Percentiles rank a stretch among this genome's conserved stretches.
These are phyloP conservation scores for Licmophora abbreviata DNA, from an alignment of 108 stramenopile genomes.

Conservation along the genomic window DNA sequence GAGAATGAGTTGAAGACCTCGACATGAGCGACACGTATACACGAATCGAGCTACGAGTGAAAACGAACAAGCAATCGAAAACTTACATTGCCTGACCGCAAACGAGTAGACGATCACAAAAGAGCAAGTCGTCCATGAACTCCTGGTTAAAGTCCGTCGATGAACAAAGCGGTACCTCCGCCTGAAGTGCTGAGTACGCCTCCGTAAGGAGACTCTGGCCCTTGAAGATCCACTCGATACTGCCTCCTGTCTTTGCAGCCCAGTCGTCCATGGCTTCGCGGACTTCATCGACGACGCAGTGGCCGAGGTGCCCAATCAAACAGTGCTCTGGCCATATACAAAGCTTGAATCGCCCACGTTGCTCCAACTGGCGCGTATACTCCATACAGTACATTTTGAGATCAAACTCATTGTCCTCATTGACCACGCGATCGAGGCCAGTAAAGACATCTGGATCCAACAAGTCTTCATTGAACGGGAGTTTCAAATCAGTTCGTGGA, in stretches of 20 bases:
- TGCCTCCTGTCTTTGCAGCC: constrained; percentile 44
- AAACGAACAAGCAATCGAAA: too few species aligned
- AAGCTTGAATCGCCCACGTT: constrained; percentile 56
- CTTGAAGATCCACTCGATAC: constrained; percentile 69
- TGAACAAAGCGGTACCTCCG: constrained; percentile 81
- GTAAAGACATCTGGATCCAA: constrained; percentile 26
- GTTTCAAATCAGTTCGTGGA: constrained; percentile 32
- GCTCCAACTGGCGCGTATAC: constrained; percentile 63
- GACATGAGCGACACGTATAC: too few species aligned
- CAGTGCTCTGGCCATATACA: constrained; percentile 98
- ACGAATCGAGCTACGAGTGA: too few species aligned
- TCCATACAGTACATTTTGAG: constrained; percentile 38
- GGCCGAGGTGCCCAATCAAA: constrained; percentile 72
- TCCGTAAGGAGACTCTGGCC: constrained; percentile 87
- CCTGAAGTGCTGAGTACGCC: constrained; percentile 76
- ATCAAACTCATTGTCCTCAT: constrained; percentile 25
- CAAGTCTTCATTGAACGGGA: constrained; percentile 10
- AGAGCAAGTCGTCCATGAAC: constrained; percentile 23
- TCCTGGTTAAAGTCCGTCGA: constrained; percentile 40
- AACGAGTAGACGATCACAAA: constrained; percentile 51
- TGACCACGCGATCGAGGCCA: constrained; percentile 4
- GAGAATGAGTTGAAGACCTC: too few species aligned
- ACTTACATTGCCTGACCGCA: constrained; percentile 97
- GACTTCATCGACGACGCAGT: constrained; percentile 48
- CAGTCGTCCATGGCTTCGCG: constrained; percentile 59